Evolutionary conservation across 2,329 filamentous ascomycete species (phyloP).

Genomic region (Fusarium oxysporum): DNA sequence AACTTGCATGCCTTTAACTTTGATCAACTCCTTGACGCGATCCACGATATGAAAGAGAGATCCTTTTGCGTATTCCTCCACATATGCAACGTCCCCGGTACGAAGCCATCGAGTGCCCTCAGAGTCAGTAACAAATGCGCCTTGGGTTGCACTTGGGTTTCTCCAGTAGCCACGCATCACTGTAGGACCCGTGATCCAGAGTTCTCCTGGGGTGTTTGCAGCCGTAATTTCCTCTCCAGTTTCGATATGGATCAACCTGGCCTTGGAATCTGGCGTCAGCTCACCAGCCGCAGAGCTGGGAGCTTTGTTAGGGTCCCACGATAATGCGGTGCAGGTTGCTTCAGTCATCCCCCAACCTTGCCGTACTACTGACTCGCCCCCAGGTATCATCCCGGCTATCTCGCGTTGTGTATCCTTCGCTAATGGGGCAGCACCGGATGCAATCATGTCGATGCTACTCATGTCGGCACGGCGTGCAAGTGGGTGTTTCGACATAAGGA

Average conservation of each 20-base stretch:
- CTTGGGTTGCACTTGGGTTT: constrained; percentile 73
- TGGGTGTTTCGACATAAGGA: constrained; percentile 78
- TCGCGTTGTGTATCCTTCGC: constrained; percentile 59
- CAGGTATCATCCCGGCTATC: constrained; percentile 63
- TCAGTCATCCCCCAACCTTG: constrained; percentile 95
- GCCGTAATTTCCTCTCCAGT: constrained; percentile 63
- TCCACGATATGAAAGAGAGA: constrained; percentile 75
- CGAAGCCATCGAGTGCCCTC: constrained; percentile 73
- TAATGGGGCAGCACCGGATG: constrained; percentile 77
- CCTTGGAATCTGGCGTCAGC: constrained; percentile 60
- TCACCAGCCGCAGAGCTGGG: constrained; percentile 44
- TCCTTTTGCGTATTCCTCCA: constrained; percentile 67
- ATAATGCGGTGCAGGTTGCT: constrained; percentile 75
- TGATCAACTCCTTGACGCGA: constrained; percentile 74
- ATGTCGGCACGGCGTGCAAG: constrained; percentile 74
- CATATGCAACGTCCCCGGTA: constrained; percentile 79
- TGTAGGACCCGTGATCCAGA: constrained; percentile 79
- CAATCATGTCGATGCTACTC: constrained; percentile 69
- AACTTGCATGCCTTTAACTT: constrained; percentile 70
- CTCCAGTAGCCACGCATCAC: constrained; percentile 83
- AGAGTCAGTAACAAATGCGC: constrained; percentile 61
- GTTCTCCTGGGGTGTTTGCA: constrained; percentile 71
- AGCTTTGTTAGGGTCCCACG: constrained; percentile 72
- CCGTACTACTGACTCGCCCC: constrained; percentile 52
- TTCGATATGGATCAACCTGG: constrained; percentile 71